A percentile compares a stretch with the other conserved stretches of the same genome.
These are phyloP conservation scores for Barbatosphaeria neglecta DNA, from an alignment of 495 filamentous ascomycete genomes.

Conservation along the genomic window DNA sequence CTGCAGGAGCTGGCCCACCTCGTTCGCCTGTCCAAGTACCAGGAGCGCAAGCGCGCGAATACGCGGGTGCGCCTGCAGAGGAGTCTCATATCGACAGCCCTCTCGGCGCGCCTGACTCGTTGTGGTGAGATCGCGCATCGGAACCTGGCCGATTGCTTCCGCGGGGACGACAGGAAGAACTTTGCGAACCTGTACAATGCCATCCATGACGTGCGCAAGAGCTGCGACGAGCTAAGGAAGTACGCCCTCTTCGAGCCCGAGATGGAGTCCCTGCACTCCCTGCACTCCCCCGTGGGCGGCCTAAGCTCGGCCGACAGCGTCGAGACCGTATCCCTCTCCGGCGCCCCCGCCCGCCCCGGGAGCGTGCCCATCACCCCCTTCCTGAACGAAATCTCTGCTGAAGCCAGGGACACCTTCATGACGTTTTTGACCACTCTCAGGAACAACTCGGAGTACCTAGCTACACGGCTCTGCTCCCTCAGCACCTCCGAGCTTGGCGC, in stretches of 20 bases:
- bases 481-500: conserved; percentile 61
- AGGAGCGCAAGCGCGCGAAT: conserved; percentile 58
- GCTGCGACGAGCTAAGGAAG: conserved; percentile 59
- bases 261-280: conserved; percentile 39
- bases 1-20: conserved; percentile 61
- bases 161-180: conserved; percentile 76
- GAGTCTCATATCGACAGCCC: conserved; percentile 58
- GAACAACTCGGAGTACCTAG: conserved; percentile 76
- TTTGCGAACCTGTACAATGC: conserved; percentile 84
- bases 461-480: conserved; percentile 62
- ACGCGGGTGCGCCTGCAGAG: conserved; percentile 55
- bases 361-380: conserved; percentile 52
- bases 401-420: conserved; percentile 62
- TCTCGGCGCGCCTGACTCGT: conserved; percentile 68
- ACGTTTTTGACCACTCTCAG: conserved; percentile 72
- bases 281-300: too few species aligned
- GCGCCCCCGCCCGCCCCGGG: conserved; percentile 20
- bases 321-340: conserved; percentile 25
- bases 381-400: conserved; percentile 66
- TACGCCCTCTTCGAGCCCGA: conserved; percentile 61
- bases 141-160: conserved; percentile 78
- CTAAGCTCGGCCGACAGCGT: conserved; percentile 33
- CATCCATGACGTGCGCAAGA: conserved; percentile 76
- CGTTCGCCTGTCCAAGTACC: conserved; percentile 58
- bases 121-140: conserved; percentile 68